phyloP scores from a whole-genome alignment of 129 eudicot genomes.

The Glebionis coronaria region DNA sequence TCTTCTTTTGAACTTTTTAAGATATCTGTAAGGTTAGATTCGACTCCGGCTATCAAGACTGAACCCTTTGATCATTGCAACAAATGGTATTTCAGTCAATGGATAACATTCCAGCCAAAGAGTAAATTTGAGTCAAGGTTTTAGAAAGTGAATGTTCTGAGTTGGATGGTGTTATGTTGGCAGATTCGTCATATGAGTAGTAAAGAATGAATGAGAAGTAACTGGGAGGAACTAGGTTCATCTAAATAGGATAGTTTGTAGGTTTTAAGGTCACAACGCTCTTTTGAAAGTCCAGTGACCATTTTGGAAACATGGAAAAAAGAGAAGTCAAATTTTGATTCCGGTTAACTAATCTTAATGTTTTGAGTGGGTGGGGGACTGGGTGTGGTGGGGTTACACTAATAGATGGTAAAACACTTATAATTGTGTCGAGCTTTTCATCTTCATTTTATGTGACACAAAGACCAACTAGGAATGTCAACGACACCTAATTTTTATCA shows the following conservation, averaged over 20 bases:
- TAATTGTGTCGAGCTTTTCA: too few species aligned
- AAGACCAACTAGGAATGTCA: too few species aligned
- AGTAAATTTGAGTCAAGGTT: constrained; percentile 38
- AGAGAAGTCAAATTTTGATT: too few species aligned
- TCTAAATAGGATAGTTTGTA: background rate
- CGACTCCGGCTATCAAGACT: constrained; percentile 28
- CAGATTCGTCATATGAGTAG: constrained; percentile 23
- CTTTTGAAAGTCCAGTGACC: too few species aligned
- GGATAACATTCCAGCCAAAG: constrained; percentile 40
- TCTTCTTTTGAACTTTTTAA: constrained; percentile 17
- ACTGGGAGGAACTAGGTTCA: constrained; percentile 22
- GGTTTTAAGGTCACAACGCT: too few species aligned
- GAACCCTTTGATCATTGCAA: constrained; percentile 38
- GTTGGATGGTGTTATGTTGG: constrained; percentile 26
- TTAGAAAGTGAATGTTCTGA: constrained; percentile 37
- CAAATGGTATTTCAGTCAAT: constrained; percentile 20
- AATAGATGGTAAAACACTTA: too few species aligned
- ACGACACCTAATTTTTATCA: too few species aligned
- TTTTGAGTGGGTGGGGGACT: too few species aligned
- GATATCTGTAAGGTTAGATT: constrained; percentile 21
- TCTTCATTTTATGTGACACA: too few species aligned
- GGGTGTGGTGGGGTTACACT: too few species aligned
- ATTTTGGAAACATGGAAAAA: too few species aligned
- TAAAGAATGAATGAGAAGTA: constrained; percentile 35
- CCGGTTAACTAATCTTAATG: too few species aligned